phyloP scores from a whole-genome alignment of 176 grass and related monocot species.

The Rhynchospora breviuscula region DNA sequence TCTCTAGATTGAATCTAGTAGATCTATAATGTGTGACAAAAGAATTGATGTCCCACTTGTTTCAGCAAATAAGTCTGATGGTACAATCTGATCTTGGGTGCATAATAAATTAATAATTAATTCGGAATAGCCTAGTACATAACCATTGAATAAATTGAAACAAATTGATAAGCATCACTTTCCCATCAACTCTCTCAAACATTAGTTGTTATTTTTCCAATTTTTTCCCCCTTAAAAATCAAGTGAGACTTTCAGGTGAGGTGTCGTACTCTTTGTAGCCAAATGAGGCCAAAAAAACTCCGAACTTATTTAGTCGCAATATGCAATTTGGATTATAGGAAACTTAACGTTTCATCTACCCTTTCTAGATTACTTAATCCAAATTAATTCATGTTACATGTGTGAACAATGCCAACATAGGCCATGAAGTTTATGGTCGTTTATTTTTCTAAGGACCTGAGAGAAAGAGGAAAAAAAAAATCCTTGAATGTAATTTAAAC shows the following conservation, averaged over 20 bases:
- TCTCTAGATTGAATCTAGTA: background rate
- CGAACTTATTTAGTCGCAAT: background rate
- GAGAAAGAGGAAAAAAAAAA: no score
- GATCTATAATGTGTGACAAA: background rate
- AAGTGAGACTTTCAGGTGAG: constrained; percentile 1
- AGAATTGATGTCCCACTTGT: background rate
- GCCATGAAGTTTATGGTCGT: background rate
- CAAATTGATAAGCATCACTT: background rate
- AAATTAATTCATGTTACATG: background rate
- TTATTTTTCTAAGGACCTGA: no score
- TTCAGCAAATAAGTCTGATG: background rate
- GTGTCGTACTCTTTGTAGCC: constrained; percentile 22
- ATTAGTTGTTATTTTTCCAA: background rate
- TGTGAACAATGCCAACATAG: background rate
- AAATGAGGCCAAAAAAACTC: constrained; percentile 8
- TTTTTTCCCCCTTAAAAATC: background rate
- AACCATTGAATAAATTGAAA: background rate
- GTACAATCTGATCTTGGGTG: background rate
- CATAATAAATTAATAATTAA: background rate
- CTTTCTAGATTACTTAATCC: background rate
- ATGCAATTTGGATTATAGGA: background rate
- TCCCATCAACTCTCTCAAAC: background rate
- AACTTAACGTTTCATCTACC: constrained; percentile 8
- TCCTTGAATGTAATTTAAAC: no score
- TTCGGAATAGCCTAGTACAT: background rate